Conservation (phyloP, 2,329 filamentous ascomycete species). For the Alternaria gaisen region DNA sequence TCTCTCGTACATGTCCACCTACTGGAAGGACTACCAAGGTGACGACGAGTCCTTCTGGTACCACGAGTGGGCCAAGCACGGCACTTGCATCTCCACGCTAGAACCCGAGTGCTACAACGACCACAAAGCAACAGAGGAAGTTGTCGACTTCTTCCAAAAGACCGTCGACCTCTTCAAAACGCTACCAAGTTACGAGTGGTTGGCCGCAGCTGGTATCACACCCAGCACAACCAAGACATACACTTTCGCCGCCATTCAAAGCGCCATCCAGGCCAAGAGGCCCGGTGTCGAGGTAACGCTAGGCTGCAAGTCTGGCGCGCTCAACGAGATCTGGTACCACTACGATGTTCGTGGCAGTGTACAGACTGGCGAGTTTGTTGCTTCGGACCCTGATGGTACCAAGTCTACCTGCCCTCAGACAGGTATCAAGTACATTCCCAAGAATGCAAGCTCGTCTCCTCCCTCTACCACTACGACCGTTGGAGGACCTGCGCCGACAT, state of each 20-base stretch:
- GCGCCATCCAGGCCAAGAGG: slow-evolving; percentile 62
- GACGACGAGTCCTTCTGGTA: slow-evolving; percentile 72
- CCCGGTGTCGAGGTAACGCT: slow-evolving; percentile 67
- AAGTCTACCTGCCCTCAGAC: slow-evolving; percentile 69
- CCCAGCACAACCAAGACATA: slow-evolving; percentile 67
- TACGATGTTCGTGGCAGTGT: slow-evolving; percentile 69
- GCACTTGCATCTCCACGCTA: slow-evolving; percentile 76
- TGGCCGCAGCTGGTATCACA: slow-evolving; percentile 68
- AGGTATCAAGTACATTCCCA: slow-evolving; percentile 72
- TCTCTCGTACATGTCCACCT: slow-evolving; percentile 72
- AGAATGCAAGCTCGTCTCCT: slow-evolving; percentile 51
- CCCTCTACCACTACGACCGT: slow-evolving; percentile 41
- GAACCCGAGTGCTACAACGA: slow-evolving; percentile 69
- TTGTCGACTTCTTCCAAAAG: slow-evolving; percentile 73
- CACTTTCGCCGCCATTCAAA: slow-evolving; percentile 65
- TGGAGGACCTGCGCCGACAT: slow-evolving; percentile 36
- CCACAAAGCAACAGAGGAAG: slow-evolving; percentile 68
- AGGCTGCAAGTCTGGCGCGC: slow-evolving; percentile 61
- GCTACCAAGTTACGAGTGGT: slow-evolving; percentile 70
- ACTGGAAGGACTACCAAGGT: slow-evolving; percentile 75
- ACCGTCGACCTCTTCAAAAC: slow-evolving; percentile 72
- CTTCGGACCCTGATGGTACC: slow-evolving; percentile 65
- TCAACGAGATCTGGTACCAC: slow-evolving; percentile 69
- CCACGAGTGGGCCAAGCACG: slow-evolving; percentile 77
- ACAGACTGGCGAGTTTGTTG: slow-evolving; percentile 68